These are phyloP conservation scores for Jamesozyma gamospora DNA, from an alignment of 805 yeast genomes.

Conservation along the genomic window DNA sequence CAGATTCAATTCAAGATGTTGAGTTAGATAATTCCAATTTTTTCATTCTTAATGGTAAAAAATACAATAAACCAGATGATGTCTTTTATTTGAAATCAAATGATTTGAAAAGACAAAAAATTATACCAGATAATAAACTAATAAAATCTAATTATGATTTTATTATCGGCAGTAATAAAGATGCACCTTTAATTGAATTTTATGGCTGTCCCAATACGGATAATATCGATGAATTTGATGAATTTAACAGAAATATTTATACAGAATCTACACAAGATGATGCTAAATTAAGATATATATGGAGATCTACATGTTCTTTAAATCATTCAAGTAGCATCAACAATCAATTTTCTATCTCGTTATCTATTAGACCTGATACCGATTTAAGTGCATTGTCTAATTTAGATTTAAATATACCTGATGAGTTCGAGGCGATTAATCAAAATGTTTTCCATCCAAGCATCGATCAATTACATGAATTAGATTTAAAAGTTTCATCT, in stretches of 20 bases:
- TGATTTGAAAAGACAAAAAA: constrained; percentile 20
- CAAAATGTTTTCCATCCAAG: constrained; percentile 13
- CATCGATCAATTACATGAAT: constrained; percentile 19
- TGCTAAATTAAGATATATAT: constrained; percentile 52
- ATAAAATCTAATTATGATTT: constrained; percentile 45
- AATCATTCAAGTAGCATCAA: constrained; percentile 5
- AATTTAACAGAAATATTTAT: constrained; percentile 49
- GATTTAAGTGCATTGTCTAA: constrained; percentile 33
- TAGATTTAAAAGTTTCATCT: constrained; percentile 64
- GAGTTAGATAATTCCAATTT: constrained; percentile 6
- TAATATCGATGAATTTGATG: constrained; percentile 38
- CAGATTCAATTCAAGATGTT: neutral
- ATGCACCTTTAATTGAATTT: constrained; percentile 48
- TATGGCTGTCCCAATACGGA: constrained; percentile 53
- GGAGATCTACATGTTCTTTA: constrained; percentile 50
- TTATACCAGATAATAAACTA: constrained; percentile 10
- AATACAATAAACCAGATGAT: constrained; percentile 58
- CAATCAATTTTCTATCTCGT: constrained; percentile 22
- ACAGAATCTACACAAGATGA: constrained; percentile 48
- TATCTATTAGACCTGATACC: constrained; percentile 23
- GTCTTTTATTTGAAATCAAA: constrained; percentile 68
- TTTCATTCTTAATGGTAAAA: constrained; percentile 19
- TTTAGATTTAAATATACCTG: constrained; percentile 6
- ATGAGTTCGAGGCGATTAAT: constrained; percentile 40
- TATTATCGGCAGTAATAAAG: constrained; percentile 40